Evolutionary conservation across 176 grass and related monocot species (phyloP), one percentile per base, ranked within the genome.

Genomic region (Chrysopogon serrulatus): DNA sequence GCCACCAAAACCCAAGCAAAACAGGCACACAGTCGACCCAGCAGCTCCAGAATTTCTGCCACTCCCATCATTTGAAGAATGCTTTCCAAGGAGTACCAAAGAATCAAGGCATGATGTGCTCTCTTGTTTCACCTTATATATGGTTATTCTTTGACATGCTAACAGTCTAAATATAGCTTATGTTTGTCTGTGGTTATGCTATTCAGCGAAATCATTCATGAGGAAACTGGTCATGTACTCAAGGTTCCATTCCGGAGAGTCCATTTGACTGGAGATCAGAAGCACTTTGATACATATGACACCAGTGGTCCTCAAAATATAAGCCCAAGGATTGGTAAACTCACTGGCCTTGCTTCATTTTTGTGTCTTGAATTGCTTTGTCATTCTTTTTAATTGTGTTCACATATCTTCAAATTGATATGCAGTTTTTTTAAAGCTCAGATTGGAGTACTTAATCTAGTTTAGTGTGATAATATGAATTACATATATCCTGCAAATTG

Each of bases 281-380:
- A 87, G 74, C 81, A 91, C 60, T 98, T 95, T 28, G 96, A 98
- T 81, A 92, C 93, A 72, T 95, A 98, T 79, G 96, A 98, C 89
- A 98, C 96, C 62, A 94, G 96, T 33, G 96, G 93, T 5, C 96
- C 93, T 72, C 96, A 95, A 85, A 95, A 98, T 74, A 89, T 95
- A 85, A 98, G 74, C 72, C 96, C 96, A 53, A 83, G 59, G 45
- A 44, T 71, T 43, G 93, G 96, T 95, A 84, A n/a, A 87, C 69
- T 85, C 73, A 77, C 18, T 83, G 72, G 13, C n/a, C 74, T 80
- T 53, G 14, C 28, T 88, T 54, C 32, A 35, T 49, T 68, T n/a
- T 76, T 17, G 24, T 80, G 61, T 66, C 51, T 81, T 82, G 0
- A 65, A 69, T 44, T 89, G 17, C 30, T 68, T 32, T 61, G 16